Evolutionary conservation across 805 yeast species (phyloP).

Genomic region (Zygosaccharomyces pseudorouxii): DNA sequence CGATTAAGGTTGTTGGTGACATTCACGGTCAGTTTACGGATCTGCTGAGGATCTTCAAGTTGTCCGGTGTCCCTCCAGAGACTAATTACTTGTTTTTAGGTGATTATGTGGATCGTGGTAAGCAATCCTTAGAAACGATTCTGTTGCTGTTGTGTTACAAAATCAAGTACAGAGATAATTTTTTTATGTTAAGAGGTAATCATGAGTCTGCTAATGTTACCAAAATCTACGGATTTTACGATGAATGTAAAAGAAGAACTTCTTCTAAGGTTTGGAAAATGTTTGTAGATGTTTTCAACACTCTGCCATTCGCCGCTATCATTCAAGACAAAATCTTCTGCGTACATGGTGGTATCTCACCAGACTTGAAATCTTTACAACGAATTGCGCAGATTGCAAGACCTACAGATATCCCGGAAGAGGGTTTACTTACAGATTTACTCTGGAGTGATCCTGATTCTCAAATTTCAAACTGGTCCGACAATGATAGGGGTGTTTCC

Average conservation of each 20-base stretch:
- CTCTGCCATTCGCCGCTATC: constrained; percentile 90
- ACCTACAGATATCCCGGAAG: constrained; percentile 82
- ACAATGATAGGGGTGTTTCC: constrained; percentile 78
- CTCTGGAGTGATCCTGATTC: constrained; percentile 81
- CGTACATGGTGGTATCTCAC: constrained; percentile 81
- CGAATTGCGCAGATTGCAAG: constrained; percentile 65
- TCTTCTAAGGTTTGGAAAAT: constrained; percentile 89
- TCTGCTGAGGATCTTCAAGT: constrained; percentile 79
- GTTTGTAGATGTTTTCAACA: constrained; percentile 91
- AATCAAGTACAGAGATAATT: constrained; percentile 93
- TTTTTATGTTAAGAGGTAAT: constrained; percentile 88
- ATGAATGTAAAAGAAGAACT: constrained; percentile 92
- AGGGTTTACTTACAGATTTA: constrained; percentile 69
- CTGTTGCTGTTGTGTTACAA: constrained; percentile 83
- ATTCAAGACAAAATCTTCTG: constrained; percentile 93
- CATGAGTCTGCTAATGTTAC: constrained; percentile 98
- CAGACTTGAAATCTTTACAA: constrained; percentile 54
- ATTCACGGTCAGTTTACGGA: constrained; percentile 97
- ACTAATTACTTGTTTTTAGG: constrained; percentile 90
- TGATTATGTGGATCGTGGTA: constrained; percentile 96
- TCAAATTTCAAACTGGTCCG: constrained; percentile 56
- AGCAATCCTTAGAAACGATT: constrained; percentile 91
- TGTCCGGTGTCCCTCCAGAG: constrained; percentile 94
- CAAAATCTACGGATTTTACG: constrained; percentile 94
- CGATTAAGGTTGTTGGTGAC: constrained; percentile 83